Conservation (phyloP, 176 grass and related monocot species). For the Avena sativa region DNA sequence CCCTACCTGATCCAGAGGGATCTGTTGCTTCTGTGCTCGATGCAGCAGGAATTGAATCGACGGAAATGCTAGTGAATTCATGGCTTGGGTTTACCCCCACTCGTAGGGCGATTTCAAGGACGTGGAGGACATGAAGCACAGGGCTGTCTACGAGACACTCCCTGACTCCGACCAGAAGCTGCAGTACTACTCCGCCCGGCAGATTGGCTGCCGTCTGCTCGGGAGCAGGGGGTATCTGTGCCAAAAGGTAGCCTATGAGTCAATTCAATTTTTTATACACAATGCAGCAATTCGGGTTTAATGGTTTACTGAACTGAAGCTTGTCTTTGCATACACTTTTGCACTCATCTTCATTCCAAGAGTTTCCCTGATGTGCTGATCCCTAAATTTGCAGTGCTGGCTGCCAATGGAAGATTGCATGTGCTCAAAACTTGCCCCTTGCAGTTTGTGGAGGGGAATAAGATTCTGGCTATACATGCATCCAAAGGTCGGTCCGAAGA, state of each 20-base stretch:
- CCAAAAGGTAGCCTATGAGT: constrained; percentile 60
- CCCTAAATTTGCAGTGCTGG: constrained; percentile 77
- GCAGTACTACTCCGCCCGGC: constrained; percentile 83
- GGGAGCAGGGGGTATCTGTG: constrained; percentile 84
- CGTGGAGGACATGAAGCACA: constrained; percentile 86
- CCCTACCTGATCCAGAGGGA: not conserved
- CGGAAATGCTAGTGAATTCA: not conserved
- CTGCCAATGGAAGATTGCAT: constrained; percentile 88
- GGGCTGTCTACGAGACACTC: constrained; percentile 65
- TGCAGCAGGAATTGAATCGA: not conserved
- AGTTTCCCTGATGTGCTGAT: not conserved
- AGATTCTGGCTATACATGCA: constrained; percentile 98
- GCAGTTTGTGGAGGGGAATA: constrained; percentile 64
- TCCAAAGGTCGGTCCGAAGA: constrained; percentile 69
- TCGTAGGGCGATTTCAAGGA: constrained; percentile 77
- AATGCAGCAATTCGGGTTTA: not conserved
- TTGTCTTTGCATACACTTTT: not conserved
- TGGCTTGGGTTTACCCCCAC: constrained; percentile 10
- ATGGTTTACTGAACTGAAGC: not conserved
- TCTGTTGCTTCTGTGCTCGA: not conserved
- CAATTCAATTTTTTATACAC: not conserved
- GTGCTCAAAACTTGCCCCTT: constrained; percentile 65
- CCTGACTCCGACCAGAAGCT: constrained; percentile 80
- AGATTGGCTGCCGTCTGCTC: constrained; percentile 86
- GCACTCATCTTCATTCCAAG: not conserved